Base-by-base conservation (phyloP, 176 grass and related monocot genomes). In the Carex kokanica region DNA sequence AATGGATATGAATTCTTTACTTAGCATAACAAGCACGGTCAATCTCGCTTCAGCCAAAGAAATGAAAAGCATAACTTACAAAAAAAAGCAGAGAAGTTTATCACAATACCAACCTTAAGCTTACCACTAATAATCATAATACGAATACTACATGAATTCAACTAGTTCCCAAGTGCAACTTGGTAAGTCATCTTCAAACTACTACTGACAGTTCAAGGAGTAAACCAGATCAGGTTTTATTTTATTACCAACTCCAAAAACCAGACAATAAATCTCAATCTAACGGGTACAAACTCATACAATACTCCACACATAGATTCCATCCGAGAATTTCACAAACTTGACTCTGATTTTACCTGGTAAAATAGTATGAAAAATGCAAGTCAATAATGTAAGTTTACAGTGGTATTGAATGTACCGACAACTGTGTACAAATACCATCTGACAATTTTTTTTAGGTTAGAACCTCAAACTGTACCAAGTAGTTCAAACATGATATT, bases 301-400 rank as follows among this genome's bases (percentile, higher is more conserved):
- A 47, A 14, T 1, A 8, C 16, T 31, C 69, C 16, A 49, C 27
- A 10, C 45, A 2, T 65, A 45, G 53, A 40, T 25, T 14, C 23
- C 14, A 56, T 40, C 40, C 6, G 7, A 51, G 57, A 29, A 21
- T 43, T 18, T 14, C 23, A 25, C 53, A 60, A 0, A 17, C 52
- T 63, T 84, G 55, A 84, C 6, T 84, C 87, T 73, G 87, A 88
- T 36, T 64, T 81, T 0, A 49, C 63, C 82, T 88, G 81, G n/a
- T 24, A 57, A 67, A 43, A 12, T 16, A 55, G 24, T 77, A 73
- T 14, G 6, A 55, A 27, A 77, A 9, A 16, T 29, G 0, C 0
- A 12, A 25, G 41, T 77, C 8, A 77, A 8, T 13, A 54, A 53
- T 1, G 54, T 31, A 23, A 2, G 6, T 3, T 47, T 45, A 47